A percentile compares a stretch with the other conserved stretches of the same genome.
These are phyloP conservation scores for Phytophthora hibernalis DNA, from an alignment of 352 stramenopile species.

Conservation along the genomic window DNA sequence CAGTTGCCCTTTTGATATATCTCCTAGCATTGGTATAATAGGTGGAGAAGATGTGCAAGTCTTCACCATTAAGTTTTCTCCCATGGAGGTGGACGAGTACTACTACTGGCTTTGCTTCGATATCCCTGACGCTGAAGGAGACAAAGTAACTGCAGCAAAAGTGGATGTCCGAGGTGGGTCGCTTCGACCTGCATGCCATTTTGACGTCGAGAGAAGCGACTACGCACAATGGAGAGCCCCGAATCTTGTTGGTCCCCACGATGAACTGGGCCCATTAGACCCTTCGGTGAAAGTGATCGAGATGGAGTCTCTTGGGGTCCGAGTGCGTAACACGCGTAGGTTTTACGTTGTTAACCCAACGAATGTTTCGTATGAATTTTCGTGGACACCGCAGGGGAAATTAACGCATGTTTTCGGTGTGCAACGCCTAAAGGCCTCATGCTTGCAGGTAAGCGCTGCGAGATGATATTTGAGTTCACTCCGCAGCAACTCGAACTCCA, in stretches of 20 bases:
- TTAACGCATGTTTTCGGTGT: slow-evolving; percentile 89
- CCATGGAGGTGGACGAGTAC: slow-evolving; percentile 92
- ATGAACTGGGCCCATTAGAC: slow-evolving; percentile 87
- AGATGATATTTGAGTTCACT: slow-evolving; percentile 97
- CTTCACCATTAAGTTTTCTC: slow-evolving; percentile 90
- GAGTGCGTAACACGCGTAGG: slow-evolving; percentile 91
- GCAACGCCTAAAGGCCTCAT: slow-evolving; percentile 92
- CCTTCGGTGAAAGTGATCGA: slow-evolving; percentile 92
- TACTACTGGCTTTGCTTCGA: slow-evolving; percentile 71
- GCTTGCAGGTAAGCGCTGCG: slow-evolving; percentile 91
- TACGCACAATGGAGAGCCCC: slow-evolving; percentile 82
- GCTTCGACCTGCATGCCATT: slow-evolving; percentile 91
- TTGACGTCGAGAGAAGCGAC: slow-evolving; percentile 91
- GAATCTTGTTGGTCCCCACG: slow-evolving; percentile 79
- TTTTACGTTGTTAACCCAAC: slow-evolving; percentile 96
- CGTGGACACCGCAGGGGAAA: slow-evolving; percentile 86
- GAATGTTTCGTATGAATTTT: slow-evolving; percentile 94
- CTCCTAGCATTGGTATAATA: slow-evolving; percentile 68
- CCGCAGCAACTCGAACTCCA: slow-evolving; percentile 89
- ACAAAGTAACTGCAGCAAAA: slow-evolving; percentile 28
- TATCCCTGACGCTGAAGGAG: slow-evolving; percentile 9
- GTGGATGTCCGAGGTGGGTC: slow-evolving; percentile 80
- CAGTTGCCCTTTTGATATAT: slow-evolving; percentile 90
- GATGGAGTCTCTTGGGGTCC: slow-evolving; percentile 91
- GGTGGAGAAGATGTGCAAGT: slow-evolving; percentile 56